These are phyloP conservation scores for Grosmannia serpens DNA, from an alignment of 2,329 filamentous ascomycete genomes.

Conservation along the genomic window DNA sequence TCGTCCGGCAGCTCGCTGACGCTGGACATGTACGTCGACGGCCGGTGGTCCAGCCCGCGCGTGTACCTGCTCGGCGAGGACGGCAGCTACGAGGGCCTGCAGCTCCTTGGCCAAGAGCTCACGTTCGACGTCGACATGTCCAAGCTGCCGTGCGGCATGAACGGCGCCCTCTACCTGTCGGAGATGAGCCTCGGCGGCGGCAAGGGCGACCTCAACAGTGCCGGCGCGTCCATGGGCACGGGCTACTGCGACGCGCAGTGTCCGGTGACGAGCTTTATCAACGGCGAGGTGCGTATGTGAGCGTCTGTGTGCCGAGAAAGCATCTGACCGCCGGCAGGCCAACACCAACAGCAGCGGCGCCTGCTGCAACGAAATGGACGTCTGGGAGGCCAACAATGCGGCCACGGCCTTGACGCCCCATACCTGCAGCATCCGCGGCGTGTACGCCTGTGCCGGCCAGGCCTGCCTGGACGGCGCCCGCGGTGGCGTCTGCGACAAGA, in stretches of 20 bases:
- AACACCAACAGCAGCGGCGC: conserved; percentile 31
- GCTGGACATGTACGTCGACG: conserved; percentile 7
- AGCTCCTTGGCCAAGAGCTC: conserved; percentile 46
- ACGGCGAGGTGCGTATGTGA: conserved; percentile 27
- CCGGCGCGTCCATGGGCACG: conserved; percentile 48
- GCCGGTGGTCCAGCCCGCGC: conserved; percentile 23
- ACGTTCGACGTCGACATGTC: conserved; percentile 53
- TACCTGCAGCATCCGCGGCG: conserved; percentile 30
- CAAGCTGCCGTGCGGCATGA: conserved; percentile 49
- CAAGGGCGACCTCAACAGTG: conserved; percentile 38
- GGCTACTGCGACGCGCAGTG: conserved; percentile 56
- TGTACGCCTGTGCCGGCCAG: conserved; percentile 31
- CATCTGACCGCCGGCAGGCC: conserved; percentile 13
- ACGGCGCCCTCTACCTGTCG: conserved; percentile 51
- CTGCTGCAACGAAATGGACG: conserved; percentile 45
- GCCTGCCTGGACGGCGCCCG: conserved; percentile 36
- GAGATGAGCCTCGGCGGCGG: conserved; percentile 49
- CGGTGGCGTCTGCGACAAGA: conserved; percentile 30
- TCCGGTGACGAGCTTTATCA: conserved; percentile 36
- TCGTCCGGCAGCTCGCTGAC: conserved; percentile 2
- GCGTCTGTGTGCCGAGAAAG: not conserved
- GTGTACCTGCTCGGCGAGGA: conserved; percentile 46
- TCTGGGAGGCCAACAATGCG: conserved; percentile 40
- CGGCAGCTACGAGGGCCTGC: conserved; percentile 43
- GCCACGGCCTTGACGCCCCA: conserved; percentile 36